A percentile compares a stretch with the other conserved stretches of the same genome.
Evolutionary conservation across 2,329 filamentous ascomycete genomes (phyloP).

Genomic region (Cladophialophora yegresii): DNA sequence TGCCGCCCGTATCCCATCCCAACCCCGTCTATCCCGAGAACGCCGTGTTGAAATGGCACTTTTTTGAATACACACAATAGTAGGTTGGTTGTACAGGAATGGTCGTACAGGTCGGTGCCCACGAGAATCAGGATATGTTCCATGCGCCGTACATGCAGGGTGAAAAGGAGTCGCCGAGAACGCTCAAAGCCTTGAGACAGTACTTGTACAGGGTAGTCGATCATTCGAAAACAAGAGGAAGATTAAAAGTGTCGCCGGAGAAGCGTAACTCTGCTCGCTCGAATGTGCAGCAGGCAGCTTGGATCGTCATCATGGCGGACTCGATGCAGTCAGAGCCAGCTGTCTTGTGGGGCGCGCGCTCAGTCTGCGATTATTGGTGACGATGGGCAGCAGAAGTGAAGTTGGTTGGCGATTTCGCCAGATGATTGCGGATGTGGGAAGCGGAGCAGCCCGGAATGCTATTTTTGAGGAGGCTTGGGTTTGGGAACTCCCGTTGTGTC

Average conservation of each 20-base stretch:
- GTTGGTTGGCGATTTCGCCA: constrained; percentile 5
- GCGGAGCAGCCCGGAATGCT: not conserved
- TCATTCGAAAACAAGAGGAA: constrained; percentile 33
- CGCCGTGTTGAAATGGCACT: constrained; percentile 30
- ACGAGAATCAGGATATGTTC: constrained; percentile 14
- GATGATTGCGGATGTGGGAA: not conserved
- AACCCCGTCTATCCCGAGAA: constrained; percentile 31
- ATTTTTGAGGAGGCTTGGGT: constrained; percentile 47
- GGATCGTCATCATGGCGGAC: not conserved
- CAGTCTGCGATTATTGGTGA: constrained; percentile 4
- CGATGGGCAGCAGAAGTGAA: constrained; percentile 22
- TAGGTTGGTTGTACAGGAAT: constrained; percentile 36
- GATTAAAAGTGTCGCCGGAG: constrained; percentile 29
- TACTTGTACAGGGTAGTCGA: constrained; percentile 39
- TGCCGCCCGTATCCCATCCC: constrained; percentile 13
- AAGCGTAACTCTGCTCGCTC: constrained; percentile 19
- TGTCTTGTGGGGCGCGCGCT: constrained; percentile 1
- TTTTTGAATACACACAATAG: constrained; percentile 30
- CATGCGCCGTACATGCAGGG: constrained; percentile 33
- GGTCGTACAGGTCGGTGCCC: constrained; percentile 29
- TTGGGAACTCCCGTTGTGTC: constrained; percentile 56
- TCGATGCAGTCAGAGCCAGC: constrained; percentile 1
- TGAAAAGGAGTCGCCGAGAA: constrained; percentile 33
- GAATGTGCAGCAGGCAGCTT: not conserved
- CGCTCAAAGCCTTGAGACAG: constrained; percentile 33